A percentile compares a stretch with the other conserved stretches of the same genome.
Conservation (phyloP, 148 eudicot species). For the Fagopyrum tataricum region DNA sequence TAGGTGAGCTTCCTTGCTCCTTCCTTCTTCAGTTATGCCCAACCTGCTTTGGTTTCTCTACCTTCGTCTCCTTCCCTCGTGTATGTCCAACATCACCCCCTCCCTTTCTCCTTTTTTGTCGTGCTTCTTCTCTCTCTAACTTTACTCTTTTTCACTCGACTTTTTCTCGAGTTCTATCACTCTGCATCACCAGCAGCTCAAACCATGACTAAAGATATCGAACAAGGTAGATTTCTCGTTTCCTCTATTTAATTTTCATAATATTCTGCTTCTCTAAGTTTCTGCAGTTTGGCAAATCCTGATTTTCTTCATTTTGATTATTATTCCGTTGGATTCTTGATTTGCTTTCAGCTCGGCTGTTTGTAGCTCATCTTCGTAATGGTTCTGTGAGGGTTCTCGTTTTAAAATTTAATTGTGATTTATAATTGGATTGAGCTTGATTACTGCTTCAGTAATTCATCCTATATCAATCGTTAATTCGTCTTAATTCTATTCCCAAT, state of each 20-base stretch:
- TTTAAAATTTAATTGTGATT: not conserved
- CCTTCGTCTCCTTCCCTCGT: not conserved
- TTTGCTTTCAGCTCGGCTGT: not conserved
- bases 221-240: not conserved
- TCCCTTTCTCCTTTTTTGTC: not conserved
- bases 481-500: not conserved
- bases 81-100: not conserved
- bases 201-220: conserved; percentile 4
- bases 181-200: not conserved
- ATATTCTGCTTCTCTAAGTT: not conserved
- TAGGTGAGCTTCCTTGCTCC: conserved; percentile 9
- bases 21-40: not conserved
- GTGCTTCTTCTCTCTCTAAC: not conserved
- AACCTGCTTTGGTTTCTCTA: not conserved
- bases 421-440: not conserved
- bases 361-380: not conserved
- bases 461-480: not conserved
- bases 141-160: conserved; percentile 6
- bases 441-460: not conserved
- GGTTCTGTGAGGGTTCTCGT: not conserved
- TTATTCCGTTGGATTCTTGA: not conserved
- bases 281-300: not conserved
- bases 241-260: not conserved
- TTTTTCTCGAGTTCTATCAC: not conserved
- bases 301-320: not conserved